These are phyloP conservation scores for Nannochloris sp. DNA, from an alignment of 139 green algal species.

Conservation along the genomic window DNA sequence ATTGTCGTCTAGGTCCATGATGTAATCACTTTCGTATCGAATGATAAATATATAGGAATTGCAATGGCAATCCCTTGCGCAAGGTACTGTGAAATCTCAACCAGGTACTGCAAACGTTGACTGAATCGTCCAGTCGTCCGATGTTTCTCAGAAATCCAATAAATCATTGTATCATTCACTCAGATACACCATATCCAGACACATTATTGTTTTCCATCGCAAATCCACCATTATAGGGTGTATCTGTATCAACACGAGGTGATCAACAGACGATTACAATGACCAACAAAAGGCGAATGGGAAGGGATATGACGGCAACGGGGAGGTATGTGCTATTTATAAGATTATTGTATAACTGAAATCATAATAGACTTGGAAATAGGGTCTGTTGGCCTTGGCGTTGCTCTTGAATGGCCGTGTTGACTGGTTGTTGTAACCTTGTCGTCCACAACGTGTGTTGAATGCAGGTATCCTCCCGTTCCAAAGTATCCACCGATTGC, in stretches of 20 bases:
- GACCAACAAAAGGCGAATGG: constrained; percentile 1
- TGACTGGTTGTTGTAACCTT: neutral
- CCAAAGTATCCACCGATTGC: constrained; percentile 64
- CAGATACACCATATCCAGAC: no score
- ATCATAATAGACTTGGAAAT: neutral
- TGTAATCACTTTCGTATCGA: no score
- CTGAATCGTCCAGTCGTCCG: no score
- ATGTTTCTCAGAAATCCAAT: no score
- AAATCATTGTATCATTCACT: no score
- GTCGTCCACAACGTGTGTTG: neutral
- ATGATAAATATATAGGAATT: no score
- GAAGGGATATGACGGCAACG: constrained; percentile 39
- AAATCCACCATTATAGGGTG: neutral
- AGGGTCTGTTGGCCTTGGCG: neutral
- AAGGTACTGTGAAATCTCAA: no score
- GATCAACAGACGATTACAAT: neutral
- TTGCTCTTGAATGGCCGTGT: neutral
- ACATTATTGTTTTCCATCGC: no score
- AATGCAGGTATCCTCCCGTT: constrained; percentile 55
- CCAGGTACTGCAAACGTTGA: no score
- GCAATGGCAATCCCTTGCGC: no score
- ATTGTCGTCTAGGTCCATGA: no score
- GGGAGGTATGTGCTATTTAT: constrained; percentile 22
- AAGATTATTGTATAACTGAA: no score
- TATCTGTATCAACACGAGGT: neutral